Percentiles rank a stretch among this genome's conserved stretches.
Evolutionary conservation across 2,329 filamentous ascomycete species (phyloP).

Genomic region (Cercospora citrullina): DNA sequence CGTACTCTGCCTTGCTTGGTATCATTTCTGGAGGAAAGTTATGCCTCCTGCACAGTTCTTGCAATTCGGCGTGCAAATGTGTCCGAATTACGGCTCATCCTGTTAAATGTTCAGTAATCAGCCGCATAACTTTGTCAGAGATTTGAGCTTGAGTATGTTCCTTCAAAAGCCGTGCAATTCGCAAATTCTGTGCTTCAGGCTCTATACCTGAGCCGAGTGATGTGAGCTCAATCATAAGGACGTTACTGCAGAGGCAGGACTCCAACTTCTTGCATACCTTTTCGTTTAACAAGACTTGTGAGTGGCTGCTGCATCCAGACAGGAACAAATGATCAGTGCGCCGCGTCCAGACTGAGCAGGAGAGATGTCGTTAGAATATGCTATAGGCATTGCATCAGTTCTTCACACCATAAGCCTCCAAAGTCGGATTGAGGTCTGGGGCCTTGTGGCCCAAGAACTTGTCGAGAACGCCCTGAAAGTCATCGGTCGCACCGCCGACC

Average conservation of each 20-base stretch:
- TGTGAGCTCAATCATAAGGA: neutral
- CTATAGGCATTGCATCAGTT: neutral
- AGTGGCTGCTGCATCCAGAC: neutral
- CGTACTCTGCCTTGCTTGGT: neutral
- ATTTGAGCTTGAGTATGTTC: neutral
- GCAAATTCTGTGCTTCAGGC: neutral
- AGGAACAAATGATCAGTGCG: neutral
- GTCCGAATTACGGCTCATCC: neutral
- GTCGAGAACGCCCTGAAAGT: slow-evolving; percentile 69
- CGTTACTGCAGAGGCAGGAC: neutral
- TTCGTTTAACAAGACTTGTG: neutral
- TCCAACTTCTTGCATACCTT: neutral
- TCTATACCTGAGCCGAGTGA: neutral
- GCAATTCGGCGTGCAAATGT: neutral
- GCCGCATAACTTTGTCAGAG: neutral
- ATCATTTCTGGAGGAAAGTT: neutral
- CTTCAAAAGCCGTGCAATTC: neutral
- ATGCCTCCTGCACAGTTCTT: neutral
- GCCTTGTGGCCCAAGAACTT: slow-evolving; percentile 75
- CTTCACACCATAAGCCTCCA: neutral
- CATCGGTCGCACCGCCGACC: slow-evolving; percentile 68
- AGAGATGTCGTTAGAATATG: neutral
- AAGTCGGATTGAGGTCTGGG: neutral
- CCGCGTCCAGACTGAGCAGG: neutral
- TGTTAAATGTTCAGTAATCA: neutral